A percentile compares a stretch with the other conserved stretches of the same genome.
Evolutionary conservation across 768 basidiomycete genomes (phyloP).

Genomic region (Tricholoma terreum): DNA sequence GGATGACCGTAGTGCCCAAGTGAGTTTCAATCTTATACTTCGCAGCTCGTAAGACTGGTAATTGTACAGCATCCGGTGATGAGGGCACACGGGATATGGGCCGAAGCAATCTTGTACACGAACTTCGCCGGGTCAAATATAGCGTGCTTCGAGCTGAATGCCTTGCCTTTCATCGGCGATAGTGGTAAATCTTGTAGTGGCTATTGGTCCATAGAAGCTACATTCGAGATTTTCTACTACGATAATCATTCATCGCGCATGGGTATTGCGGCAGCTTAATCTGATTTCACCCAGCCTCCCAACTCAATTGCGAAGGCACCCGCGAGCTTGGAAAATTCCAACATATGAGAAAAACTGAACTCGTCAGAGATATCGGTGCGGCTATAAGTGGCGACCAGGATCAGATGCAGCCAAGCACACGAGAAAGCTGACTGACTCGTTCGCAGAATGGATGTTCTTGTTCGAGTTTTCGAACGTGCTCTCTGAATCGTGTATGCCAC

Average conservation of each 20-base stretch:
- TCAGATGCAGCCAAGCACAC: conserved; percentile 6
- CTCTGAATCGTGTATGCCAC: conserved; percentile 37
- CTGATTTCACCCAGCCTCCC: conserved; percentile 42
- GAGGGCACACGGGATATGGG: conserved; percentile 27
- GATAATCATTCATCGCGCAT: not conserved
- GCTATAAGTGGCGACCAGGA: conserved; percentile 36
- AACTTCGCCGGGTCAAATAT: conserved; percentile 37
- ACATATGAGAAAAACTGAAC: conserved; percentile 89
- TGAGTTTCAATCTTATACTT: conserved; percentile 20
- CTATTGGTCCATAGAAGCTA: not conserved
- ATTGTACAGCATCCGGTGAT: conserved; percentile 32
- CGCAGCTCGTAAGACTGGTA: not conserved
- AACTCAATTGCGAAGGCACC: conserved; percentile 79
- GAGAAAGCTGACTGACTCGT: conserved; percentile 59
- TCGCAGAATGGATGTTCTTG: conserved; percentile 74
- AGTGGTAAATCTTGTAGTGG: conserved; percentile 3
- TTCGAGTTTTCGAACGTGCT: conserved; percentile 76
- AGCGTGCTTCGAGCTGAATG: conserved; percentile 37
- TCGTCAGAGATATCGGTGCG: conserved; percentile 83
- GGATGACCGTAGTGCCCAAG: conserved; percentile 50
- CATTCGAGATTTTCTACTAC: not conserved
- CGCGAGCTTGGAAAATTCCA: conserved; percentile 83
- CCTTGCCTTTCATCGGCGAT: conserved; percentile 34
- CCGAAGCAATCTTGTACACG: conserved; percentile 37
- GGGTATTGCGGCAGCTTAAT: not conserved